These are phyloP conservation scores for Termitomyces heimii DNA, from an alignment of 768 basidiomycete species.

Conservation along the genomic window DNA sequence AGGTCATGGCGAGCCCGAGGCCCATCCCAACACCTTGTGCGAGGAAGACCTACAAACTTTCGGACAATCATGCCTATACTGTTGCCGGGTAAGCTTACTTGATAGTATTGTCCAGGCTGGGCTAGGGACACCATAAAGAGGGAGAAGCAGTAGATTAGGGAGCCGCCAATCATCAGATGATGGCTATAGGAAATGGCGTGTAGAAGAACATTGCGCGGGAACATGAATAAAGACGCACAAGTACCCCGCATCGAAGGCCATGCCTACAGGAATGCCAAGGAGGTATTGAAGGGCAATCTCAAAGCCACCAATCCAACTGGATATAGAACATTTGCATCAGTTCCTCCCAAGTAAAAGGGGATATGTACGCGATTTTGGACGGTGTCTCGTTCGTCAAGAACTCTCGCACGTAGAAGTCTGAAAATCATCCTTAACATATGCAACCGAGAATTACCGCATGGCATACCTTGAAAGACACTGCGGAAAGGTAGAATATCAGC, in stretches of 20 bases:
- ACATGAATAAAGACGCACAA: constrained; percentile 14
- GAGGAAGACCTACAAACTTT: constrained; percentile 24
- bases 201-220: background rate
- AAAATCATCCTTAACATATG: background rate
- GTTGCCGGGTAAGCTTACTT: constrained; percentile 10
- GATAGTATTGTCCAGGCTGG: constrained; percentile 28
- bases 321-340: background rate
- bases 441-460: background rate
- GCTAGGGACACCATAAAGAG: constrained; percentile 34
- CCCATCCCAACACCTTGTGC: constrained; percentile 31
- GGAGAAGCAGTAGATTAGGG: constrained; percentile 30
- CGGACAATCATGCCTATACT: background rate
- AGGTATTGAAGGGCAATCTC: constrained; percentile 26
- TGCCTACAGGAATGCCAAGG: constrained; percentile 22
- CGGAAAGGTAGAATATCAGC: background rate
- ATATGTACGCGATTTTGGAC: constrained; percentile 12
- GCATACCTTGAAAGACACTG: constrained; percentile 14
- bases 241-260: constrained; percentile 22
- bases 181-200: constrained; percentile 16
- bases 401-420: constrained; percentile 14
- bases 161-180: constrained; percentile 31
- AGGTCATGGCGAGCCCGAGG: constrained; percentile 27
- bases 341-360: no score
- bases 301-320: constrained; percentile 28
- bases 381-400: constrained; percentile 13